Conservation (phyloP, 768 basidiomycete genomes). For the Candolleomyces aberdarensis region DNA sequence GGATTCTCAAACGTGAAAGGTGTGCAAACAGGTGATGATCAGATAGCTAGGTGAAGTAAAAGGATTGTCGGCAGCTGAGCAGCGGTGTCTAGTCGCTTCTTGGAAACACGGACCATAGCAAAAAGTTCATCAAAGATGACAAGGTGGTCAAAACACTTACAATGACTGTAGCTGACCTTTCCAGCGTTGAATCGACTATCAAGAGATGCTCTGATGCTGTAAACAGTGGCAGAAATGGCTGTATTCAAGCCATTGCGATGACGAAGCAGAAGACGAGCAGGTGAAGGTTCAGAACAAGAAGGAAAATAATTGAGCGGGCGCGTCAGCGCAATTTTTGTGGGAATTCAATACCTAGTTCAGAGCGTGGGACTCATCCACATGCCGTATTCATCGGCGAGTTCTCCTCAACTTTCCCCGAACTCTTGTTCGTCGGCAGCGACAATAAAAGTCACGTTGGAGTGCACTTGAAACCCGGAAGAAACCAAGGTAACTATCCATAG, state of each 20-base stretch:
- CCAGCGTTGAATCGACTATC: no score
- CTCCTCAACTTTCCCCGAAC: no score
- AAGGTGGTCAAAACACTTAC: constrained; percentile 8
- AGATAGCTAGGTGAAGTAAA: constrained; percentile 68
- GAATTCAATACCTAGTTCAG: background rate
- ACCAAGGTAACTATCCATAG: no score
- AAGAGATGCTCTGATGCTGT: no score
- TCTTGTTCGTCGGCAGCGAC: no score
- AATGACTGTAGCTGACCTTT: background rate
- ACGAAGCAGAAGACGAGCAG: constrained; percentile 1
- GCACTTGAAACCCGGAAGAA: no score
- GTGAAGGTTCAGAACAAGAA: constrained; percentile 3
- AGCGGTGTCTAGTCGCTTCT: constrained; percentile 94
- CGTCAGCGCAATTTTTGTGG: background rate
- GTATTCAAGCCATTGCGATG: background rate
- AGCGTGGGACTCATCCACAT: no score
- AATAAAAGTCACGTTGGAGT: no score
- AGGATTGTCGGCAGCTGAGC: constrained; percentile 63
- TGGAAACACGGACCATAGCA: constrained; percentile 98
- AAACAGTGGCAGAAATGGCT: no score
- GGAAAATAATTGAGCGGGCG: background rate
- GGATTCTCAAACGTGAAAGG: background rate
- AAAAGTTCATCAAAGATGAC: constrained; percentile 52
- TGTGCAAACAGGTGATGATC: constrained; percentile 32
- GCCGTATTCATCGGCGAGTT: no score